Evolutionary conservation across 768 basidiomycete species (phyloP).

Genomic region (Amanita subjunquillea): DNA sequence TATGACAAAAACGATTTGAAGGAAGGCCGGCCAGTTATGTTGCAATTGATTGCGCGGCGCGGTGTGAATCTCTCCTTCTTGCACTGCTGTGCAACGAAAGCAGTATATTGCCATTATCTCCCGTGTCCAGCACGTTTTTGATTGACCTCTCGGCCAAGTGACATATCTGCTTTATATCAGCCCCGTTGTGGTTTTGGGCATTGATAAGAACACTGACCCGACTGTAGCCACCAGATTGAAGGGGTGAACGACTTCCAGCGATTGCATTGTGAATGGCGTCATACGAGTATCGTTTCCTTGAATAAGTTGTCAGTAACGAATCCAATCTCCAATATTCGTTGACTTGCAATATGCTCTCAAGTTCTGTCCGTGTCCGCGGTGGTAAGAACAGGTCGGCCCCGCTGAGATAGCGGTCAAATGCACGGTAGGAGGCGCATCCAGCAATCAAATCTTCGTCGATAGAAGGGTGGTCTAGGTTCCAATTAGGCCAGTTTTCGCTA

Average conservation of each 20-base stretch:
- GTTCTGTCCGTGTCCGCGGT: constrained; percentile 53
- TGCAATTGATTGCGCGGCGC: constrained; percentile 27
- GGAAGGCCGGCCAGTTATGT: constrained; percentile 17
- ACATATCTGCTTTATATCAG: constrained; percentile 39
- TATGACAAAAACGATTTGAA: too few relatives aligned
- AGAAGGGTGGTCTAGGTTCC: constrained; percentile 63
- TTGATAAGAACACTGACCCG: constrained; percentile 22
- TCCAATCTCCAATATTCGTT: background rate
- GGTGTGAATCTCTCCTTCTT: constrained; percentile 17
- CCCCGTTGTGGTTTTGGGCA: background rate
- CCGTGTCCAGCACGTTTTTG: constrained; percentile 53
- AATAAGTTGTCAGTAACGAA: background rate
- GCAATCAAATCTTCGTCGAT: constrained; percentile 69
- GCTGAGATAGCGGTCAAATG: constrained; percentile 62
- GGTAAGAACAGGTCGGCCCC: constrained; percentile 65
- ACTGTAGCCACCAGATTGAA: constrained; percentile 45
- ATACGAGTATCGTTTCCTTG: constrained; percentile 64
- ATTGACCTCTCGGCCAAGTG: constrained; percentile 66
- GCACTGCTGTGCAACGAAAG: constrained; percentile 46
- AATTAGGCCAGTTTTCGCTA: constrained; percentile 58
- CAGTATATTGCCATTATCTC: constrained; percentile 55
- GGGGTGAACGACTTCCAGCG: constrained; percentile 51
- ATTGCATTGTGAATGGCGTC: constrained; percentile 79
- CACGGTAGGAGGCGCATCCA: constrained; percentile 71
- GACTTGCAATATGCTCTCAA: constrained; percentile 64